These are phyloP conservation scores for Dalbergia cochinchinensis DNA, from an alignment of 306 rosid genomes.

Conservation along the genomic window DNA sequence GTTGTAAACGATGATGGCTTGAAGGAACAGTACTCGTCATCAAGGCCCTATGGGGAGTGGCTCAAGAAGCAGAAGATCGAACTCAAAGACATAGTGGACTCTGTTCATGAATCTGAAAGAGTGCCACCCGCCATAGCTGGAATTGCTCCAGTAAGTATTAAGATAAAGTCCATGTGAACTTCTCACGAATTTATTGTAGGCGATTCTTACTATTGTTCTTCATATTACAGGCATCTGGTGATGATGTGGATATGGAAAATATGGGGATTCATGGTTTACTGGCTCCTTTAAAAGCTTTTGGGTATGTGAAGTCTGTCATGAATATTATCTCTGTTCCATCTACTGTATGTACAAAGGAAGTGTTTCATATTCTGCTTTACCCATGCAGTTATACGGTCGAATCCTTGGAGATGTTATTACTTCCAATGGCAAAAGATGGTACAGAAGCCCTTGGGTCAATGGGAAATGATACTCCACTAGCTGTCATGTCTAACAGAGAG, in stretches of 20 bases:
- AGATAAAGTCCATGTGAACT: neutral
- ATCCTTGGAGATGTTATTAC: constrained; percentile 92
- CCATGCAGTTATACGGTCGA: constrained; percentile 83
- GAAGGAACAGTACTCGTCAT: constrained; percentile 88
- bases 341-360: constrained; percentile 31
- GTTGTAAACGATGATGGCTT: constrained; percentile 97
- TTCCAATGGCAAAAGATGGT: constrained; percentile 99
- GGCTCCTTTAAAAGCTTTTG: constrained; percentile 92
- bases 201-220: constrained; percentile 38
- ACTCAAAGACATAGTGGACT: constrained; percentile 77
- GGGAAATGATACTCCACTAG: constrained; percentile 97
- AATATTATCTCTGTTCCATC: constrained; percentile 35
- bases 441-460: constrained; percentile 97
- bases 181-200: constrained; percentile 2
- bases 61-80: constrained; percentile 89
- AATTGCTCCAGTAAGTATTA: constrained; percentile 72
- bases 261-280: constrained; percentile 87
- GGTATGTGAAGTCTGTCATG: constrained; percentile 59
- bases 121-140: constrained; percentile 80
- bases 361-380: constrained; percentile 37
- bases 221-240: constrained; percentile 60
- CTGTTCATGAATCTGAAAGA: constrained; percentile 74
- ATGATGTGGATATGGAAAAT: constrained; percentile 73
- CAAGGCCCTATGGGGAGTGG: constrained; percentile 94
- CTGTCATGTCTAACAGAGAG: constrained; percentile 93